Percentiles rank a stretch among this genome's conserved stretches.
Evolutionary conservation across 2,329 filamentous ascomycete genomes (phyloP).

Genomic region (Capronia epimyces): DNA sequence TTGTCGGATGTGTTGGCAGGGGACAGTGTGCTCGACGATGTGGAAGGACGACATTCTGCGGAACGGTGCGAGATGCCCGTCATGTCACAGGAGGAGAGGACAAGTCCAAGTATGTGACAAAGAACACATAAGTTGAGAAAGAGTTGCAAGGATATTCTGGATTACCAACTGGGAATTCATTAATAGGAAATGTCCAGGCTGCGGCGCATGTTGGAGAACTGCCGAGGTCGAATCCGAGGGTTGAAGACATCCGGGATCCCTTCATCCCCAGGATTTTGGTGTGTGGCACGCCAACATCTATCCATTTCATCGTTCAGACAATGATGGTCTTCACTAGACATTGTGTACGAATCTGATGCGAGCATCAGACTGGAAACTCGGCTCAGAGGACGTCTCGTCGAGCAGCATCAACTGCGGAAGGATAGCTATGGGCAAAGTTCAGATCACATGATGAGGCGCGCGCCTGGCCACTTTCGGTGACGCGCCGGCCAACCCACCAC

Average conservation of each 20-base stretch:
- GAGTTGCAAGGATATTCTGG: too few relatives aligned
- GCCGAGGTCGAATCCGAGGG: conserved; percentile 5
- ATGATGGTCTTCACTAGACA: too few relatives aligned
- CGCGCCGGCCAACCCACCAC: background rate
- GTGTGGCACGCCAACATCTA: background rate
- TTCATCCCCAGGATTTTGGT: background rate
- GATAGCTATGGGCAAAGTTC: background rate
- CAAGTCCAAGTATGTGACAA: background rate
- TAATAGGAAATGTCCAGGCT: too few relatives aligned
- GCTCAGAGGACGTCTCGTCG: too few relatives aligned
- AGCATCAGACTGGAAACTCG: too few relatives aligned
- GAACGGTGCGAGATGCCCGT: background rate
- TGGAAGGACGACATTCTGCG: conserved; percentile 37
- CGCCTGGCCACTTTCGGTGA: background rate
- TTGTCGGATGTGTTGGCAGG: conserved; percentile 48
- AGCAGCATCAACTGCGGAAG: background rate
- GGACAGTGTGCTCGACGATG: conserved; percentile 46
- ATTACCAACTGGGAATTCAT: too few relatives aligned
- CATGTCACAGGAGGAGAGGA: background rate
- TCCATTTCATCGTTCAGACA: too few relatives aligned
- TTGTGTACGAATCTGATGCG: too few relatives aligned
- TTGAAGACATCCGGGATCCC: background rate
- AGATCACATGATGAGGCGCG: conserved; percentile 9
- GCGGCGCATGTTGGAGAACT: conserved; percentile 4
- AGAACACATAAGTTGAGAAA: background rate